phyloP scores from a whole-genome alignment of 768 basidiomycete species.

The Leccinellum luteum region DNA sequence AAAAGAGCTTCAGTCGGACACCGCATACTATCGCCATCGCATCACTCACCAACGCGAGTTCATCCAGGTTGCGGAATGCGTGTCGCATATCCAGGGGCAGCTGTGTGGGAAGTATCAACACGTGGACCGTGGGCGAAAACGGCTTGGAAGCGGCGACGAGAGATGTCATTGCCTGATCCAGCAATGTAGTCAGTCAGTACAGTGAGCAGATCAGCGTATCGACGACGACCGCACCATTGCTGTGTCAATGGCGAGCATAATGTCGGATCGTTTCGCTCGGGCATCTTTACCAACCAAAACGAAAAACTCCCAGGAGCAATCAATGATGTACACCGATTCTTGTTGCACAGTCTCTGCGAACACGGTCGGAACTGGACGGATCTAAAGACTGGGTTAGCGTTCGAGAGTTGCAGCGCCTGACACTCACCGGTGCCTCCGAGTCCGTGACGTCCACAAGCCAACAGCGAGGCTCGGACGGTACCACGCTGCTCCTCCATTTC shows the following conservation, averaged over 20 bases:
- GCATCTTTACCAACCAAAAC: constrained; percentile 68
- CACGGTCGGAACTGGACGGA: constrained; percentile 45
- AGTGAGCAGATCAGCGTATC: background rate
- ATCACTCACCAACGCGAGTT: constrained; percentile 51
- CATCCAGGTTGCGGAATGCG: constrained; percentile 69
- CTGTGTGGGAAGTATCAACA: constrained; percentile 68
- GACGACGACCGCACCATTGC: constrained; percentile 45
- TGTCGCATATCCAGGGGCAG: constrained; percentile 68
- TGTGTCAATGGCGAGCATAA: constrained; percentile 56
- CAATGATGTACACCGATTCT: constrained; percentile 59
- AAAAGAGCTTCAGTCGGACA: background rate
- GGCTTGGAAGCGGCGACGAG: constrained; percentile 55
- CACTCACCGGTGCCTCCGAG: constrained; percentile 40
- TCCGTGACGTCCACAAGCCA: constrained; percentile 55
- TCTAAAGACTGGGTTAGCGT: constrained; percentile 33
- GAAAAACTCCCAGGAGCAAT: constrained; percentile 81
- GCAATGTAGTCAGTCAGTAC: background rate
- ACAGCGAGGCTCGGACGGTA: constrained; percentile 45
- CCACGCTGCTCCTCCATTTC: constrained; percentile 59
- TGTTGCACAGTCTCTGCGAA: constrained; percentile 37
- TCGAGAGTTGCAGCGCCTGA: background rate
- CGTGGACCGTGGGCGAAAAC: constrained; percentile 72
- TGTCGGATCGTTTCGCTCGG: constrained; percentile 56
- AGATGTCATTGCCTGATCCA: constrained; percentile 50
- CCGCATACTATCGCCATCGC: background rate